Evolutionary conservation across 2,329 filamentous ascomycete genomes (phyloP).

Genomic region (Lasiodiplodia sp.): DNA sequence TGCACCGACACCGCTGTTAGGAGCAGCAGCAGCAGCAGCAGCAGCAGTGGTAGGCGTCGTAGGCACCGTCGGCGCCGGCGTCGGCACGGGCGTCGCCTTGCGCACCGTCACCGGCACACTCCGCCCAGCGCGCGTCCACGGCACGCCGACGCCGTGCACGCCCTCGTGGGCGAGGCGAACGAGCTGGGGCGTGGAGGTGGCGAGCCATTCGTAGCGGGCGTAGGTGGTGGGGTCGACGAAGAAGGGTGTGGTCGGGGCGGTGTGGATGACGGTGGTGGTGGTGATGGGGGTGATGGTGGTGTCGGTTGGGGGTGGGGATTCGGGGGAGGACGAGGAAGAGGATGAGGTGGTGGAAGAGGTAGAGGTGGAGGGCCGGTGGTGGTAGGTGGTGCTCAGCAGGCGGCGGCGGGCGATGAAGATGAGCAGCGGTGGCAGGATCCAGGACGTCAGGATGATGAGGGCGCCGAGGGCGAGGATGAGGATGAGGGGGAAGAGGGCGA

Average conservation of each 20-base stretch:
- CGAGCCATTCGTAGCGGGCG: constrained; percentile 33
- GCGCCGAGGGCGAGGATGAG: constrained; percentile 36
- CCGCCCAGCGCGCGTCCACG: constrained; percentile 29
- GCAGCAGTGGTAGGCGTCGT: neutral
- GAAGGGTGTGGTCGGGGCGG: neutral
- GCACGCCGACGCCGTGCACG: constrained; percentile 12
- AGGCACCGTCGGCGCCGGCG: too few species aligned
- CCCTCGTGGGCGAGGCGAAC: constrained; percentile 29
- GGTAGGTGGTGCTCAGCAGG: neutral
- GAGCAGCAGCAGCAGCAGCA: neutral
- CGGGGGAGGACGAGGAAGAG: neutral
- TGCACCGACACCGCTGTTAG: too few species aligned
- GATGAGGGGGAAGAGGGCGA: constrained; percentile 36
- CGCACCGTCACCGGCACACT: constrained; percentile 18
- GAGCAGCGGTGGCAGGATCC: constrained; percentile 15
- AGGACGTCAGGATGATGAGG: constrained; percentile 35
- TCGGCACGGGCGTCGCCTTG: too few species aligned
- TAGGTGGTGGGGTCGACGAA: constrained; percentile 16
- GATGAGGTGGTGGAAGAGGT: neutral
- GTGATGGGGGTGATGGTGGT: neutral
- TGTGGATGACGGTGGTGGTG: neutral
- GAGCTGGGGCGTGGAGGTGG: constrained; percentile 31
- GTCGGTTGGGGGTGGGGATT: neutral
- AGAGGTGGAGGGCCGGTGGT: neutral
- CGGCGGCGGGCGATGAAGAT: neutral